Percentiles rank a stretch among this genome's conserved stretches.
Evolutionary conservation across 163 green algal genomes (phyloP).

Genomic region (Prototheca wickerhamii): DNA sequence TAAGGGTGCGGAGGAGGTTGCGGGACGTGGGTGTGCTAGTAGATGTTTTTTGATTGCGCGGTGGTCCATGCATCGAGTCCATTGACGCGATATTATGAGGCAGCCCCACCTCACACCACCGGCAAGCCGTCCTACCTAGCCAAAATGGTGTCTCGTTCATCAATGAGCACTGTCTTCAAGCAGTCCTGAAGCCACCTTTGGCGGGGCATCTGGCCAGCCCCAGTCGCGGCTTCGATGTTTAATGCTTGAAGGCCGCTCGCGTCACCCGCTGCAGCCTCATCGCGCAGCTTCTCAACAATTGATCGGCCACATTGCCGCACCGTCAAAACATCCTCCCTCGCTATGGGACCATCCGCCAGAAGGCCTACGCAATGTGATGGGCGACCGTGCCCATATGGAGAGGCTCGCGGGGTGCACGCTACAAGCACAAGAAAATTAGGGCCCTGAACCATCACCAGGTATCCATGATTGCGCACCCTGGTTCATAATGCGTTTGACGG

Average conservation of each 20-base stretch:
- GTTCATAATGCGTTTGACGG: neutral
- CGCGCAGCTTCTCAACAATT: neutral
- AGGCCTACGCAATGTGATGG: neutral
- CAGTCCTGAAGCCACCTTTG: neutral
- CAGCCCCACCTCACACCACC: no score
- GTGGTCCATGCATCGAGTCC: no score
- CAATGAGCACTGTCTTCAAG: neutral
- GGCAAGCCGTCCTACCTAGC: no score
- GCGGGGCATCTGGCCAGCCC: neutral
- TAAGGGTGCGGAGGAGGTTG: neutral
- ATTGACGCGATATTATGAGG: no score
- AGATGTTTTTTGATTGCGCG: neutral
- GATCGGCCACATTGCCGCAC: neutral
- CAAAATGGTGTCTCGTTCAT: neutral
- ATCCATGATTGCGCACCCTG: neutral
- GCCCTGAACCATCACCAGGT: neutral
- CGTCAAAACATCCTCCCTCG: neutral
- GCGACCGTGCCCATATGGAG: neutral
- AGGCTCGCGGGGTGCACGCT: neutral
- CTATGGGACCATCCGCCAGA: neutral
- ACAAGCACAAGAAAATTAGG: neutral
- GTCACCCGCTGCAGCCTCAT: neutral
- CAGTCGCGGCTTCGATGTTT: neutral
- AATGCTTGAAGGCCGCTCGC: neutral
- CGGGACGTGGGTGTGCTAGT: neutral